Percentiles rank a stretch among this genome's conserved stretches.
phyloP scores from a whole-genome alignment of 73 alveolate species.

The Paramecium sonneborni region DNA sequence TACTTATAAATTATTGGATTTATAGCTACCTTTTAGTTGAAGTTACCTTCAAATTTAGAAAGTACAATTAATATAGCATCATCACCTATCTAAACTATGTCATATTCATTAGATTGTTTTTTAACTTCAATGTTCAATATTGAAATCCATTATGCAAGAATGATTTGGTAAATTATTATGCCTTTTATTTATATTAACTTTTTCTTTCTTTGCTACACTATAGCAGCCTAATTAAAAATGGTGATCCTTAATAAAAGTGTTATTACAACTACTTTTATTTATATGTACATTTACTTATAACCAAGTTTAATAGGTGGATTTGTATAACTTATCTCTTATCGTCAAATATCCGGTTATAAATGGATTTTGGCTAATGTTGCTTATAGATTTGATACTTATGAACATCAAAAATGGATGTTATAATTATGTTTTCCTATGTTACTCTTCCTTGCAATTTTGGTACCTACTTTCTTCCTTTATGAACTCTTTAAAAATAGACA shows the following conservation, averaged over 20 bases:
- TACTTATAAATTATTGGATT: no score
- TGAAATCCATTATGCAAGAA: neutral
- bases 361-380: neutral
- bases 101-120: neutral
- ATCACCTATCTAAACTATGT: neutral
- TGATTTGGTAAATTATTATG: constrained; percentile 3
- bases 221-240: neutral
- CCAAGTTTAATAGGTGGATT: neutral
- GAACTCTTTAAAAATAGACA: neutral
- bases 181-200: neutral
- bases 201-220: neutral
- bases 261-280: neutral
- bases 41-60: no score
- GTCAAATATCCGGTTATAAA: neutral
- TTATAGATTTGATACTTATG: neutral
- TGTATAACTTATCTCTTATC: neutral
- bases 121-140: neutral
- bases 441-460: neutral
- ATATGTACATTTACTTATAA: neutral
- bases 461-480: neutral
- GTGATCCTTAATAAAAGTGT: neutral
- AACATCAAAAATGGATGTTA: neutral
- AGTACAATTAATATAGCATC: no score
- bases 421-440: neutral
- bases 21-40: no score